Conservation (phyloP, 352 stramenopile genomes). For the Phytophthora constricta region DNA sequence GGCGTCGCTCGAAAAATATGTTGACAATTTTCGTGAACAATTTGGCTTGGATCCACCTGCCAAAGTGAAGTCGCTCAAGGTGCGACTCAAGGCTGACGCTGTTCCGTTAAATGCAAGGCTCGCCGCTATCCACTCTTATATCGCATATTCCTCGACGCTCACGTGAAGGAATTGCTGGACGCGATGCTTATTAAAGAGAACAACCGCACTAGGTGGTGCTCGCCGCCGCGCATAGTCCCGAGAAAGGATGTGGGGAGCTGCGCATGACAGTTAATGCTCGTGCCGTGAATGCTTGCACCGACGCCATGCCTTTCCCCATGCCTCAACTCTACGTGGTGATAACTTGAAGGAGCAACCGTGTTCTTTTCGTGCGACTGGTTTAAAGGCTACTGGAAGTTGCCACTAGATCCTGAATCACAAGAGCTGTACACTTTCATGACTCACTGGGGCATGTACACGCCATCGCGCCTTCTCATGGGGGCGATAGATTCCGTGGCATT, state of each 20-base stretch:
- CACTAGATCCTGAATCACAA: slow-evolving; percentile 14
- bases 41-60: slow-evolving; percentile 25
- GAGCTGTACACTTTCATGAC: slow-evolving; percentile 15
- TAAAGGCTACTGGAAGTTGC: slow-evolving; percentile 7
- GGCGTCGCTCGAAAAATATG: neutral
- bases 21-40: slow-evolving; percentile 7
- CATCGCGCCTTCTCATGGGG: slow-evolving; percentile 24
- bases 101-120: slow-evolving; percentile 20
- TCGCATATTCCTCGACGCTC: slow-evolving; percentile 11
- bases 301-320: slow-evolving; percentile 33
- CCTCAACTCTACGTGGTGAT: slow-evolving; percentile 28
- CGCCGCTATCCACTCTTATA: slow-evolving; percentile 21
- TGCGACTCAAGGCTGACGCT: slow-evolving; percentile 24
- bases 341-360: slow-evolving; percentile 17
- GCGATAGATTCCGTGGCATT: slow-evolving; percentile 20
- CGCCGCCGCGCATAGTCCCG: slow-evolving; percentile 19
- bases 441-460: slow-evolving; percentile 15
- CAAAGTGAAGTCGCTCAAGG: slow-evolving; percentile 19
- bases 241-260: slow-evolving; percentile 24
- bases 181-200: slow-evolving; percentile 18
- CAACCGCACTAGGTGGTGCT: slow-evolving; percentile 18
- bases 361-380: slow-evolving; percentile 38
- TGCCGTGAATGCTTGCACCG: slow-evolving; percentile 21
- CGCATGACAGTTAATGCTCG: slow-evolving; percentile 15
- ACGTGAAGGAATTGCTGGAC: slow-evolving; percentile 16